phyloP scores from a whole-genome alignment of 2,329 filamentous ascomycete genomes.

The Ceratocystis lukuohia region DNA sequence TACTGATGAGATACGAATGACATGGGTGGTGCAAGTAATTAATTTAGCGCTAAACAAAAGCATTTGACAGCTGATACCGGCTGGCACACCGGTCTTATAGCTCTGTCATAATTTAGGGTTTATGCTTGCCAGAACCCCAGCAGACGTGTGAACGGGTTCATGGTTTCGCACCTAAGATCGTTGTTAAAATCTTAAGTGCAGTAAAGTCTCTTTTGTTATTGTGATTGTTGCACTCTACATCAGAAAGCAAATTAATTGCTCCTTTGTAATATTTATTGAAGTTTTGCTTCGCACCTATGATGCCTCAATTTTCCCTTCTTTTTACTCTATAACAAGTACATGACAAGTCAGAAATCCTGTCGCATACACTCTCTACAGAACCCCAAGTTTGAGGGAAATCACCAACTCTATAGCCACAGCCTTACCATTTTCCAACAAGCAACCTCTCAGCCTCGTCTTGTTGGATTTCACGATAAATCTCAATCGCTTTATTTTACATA shows the following conservation, averaged over 20 bases:
- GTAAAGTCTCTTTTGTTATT: not conserved
- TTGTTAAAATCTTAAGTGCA: not conserved
- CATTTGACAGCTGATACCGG: not conserved
- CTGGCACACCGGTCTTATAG: not conserved
- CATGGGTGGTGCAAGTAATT: not conserved
- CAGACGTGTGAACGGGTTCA: not conserved
- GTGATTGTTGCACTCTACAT: not conserved
- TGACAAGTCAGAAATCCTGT: not conserved
- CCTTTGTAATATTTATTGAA: not conserved
- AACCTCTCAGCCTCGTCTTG: not conserved
- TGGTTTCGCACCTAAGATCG: not conserved
- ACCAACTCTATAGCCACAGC: not conserved
- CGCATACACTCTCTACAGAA: not conserved
- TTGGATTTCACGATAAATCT: not conserved
- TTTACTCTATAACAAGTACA: not conserved
- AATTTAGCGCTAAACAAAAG: not conserved
- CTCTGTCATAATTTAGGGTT: not conserved
- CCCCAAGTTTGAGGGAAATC: slow-evolving; percentile 2
- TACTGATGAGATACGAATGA: not conserved
- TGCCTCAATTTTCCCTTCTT: not conserved
- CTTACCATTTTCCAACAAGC: not conserved
- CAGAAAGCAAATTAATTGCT: not conserved
- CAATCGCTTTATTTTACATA: not conserved
- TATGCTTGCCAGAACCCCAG: not conserved
- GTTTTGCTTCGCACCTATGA: not conserved